phyloP scores from a whole-genome alignment of 306 rosid species.

The Phaseolus lunatus region DNA sequence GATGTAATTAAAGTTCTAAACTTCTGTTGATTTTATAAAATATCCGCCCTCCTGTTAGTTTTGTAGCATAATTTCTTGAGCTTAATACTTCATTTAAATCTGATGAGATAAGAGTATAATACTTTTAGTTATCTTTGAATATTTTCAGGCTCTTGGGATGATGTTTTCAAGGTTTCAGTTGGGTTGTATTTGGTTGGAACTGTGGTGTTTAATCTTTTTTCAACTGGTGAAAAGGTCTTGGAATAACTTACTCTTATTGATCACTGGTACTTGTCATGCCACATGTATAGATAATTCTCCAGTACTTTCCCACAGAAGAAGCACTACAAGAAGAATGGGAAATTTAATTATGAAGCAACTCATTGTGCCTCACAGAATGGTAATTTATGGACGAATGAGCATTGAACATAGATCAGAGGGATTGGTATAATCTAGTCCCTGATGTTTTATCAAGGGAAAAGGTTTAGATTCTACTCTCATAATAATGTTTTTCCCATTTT shows the following conservation, averaged over 20 bases:
- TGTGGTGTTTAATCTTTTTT: conserved; percentile 91
- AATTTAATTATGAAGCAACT: conserved; percentile 36
- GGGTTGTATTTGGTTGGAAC: conserved; percentile 94
- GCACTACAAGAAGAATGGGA: conserved; percentile 20
- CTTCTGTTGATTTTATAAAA: background rate
- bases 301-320: conserved; percentile 28
- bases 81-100: conserved; percentile 11
- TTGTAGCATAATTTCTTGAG: conserved; percentile 1
- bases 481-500: conserved; percentile 30
- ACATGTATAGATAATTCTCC: conserved; percentile 38
- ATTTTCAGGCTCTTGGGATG: conserved; percentile 91
- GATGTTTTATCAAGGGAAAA: conserved; percentile 36
- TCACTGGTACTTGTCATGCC: conserved; percentile 25
- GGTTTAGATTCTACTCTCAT: conserved; percentile 32
- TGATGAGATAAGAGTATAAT: conserved; percentile 35
- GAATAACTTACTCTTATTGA: conserved; percentile 54
- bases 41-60: background rate
- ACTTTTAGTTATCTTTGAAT: conserved; percentile 7
- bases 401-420: conserved; percentile 23
- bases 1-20: background rate
- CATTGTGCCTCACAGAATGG: conserved; percentile 39
- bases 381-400: conserved; percentile 35
- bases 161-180: conserved; percentile 97
- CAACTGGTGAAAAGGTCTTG: conserved; percentile 92
- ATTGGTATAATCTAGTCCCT: conserved; percentile 35